Percentiles rank a stretch among this genome's conserved stretches.
Conservation (phyloP, 306 rosid species). For the Betula pendula region DNA sequence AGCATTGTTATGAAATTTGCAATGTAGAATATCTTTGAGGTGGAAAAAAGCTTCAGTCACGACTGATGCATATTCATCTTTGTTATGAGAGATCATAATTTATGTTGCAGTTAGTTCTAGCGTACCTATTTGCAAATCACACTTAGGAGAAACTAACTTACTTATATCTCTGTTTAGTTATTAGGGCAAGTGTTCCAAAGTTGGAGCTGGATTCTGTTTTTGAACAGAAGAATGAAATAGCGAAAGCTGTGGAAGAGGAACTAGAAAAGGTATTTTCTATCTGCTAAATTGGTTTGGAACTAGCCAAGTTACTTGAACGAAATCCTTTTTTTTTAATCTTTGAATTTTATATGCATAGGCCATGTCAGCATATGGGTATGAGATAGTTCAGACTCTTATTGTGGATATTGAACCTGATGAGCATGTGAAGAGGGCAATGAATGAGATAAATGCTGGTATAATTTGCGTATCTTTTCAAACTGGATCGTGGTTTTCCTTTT, state of each 20-base stretch:
- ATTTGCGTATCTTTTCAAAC: neutral
- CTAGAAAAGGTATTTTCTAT: constrained; percentile 44
- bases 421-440: constrained; percentile 58
- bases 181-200: constrained; percentile 60
- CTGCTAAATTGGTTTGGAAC: neutral
- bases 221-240: constrained; percentile 61
- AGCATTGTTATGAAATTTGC: neutral
- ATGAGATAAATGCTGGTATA: constrained; percentile 57
- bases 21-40: neutral
- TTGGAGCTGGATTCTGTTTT: constrained; percentile 57
- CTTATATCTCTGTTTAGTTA: constrained; percentile 32
- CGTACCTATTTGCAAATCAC: neutral
- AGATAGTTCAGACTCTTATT: constrained; percentile 56
- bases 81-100: neutral
- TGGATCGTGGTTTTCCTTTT: neutral
- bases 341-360: constrained; percentile 38
- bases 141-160: constrained; percentile 6
- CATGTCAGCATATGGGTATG: constrained; percentile 55
- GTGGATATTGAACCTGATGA: constrained; percentile 59
- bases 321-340: neutral
- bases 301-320: neutral
- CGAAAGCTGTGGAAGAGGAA: constrained; percentile 55
- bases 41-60: neutral
- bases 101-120: neutral
- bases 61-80: neutral